Evolutionary conservation across 139 green algal species (phyloP).

Genomic region (Eudorina sp.): DNA sequence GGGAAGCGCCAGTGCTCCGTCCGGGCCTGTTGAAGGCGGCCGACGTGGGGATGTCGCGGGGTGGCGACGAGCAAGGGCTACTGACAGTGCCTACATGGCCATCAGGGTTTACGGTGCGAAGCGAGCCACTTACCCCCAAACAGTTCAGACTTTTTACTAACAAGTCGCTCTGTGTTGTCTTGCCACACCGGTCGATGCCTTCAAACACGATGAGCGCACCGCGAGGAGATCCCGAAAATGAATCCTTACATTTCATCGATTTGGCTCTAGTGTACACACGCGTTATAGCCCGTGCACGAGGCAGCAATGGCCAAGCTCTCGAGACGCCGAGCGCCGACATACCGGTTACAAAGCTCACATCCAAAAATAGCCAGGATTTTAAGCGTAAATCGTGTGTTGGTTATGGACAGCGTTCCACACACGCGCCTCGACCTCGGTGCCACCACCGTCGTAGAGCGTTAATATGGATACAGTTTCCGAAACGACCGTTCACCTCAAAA

Average conservation of each 20-base stretch:
- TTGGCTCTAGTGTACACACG: neutral
- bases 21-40: slow-evolving; percentile 60
- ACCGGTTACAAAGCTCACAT: neutral
- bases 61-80: too few relatives aligned
- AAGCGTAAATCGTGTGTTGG: neutral
- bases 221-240: slow-evolving; percentile 28
- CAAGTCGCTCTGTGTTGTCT: slow-evolving; percentile 91
- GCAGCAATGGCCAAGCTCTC: neutral
- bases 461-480: too few relatives aligned
- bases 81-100: too few relatives aligned
- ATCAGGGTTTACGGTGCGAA: too few relatives aligned
- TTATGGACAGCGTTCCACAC: too few relatives aligned
- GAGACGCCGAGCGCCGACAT: neutral
- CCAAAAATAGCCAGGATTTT: neutral
- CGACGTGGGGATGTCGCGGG: too few relatives aligned
- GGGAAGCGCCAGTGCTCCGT: slow-evolving; percentile 93
- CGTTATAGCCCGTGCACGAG: neutral
- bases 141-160: too few relatives aligned
- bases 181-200: slow-evolving; percentile 94
- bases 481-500: too few relatives aligned
- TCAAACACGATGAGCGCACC: slow-evolving; percentile 97
- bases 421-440: too few relatives aligned
- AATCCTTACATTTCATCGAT: neutral
- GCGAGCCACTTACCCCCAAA: too few relatives aligned
- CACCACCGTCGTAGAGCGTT: too few relatives aligned